Base-by-base conservation (phyloP, 257 asterid species). In the Misopates orontium region DNA sequence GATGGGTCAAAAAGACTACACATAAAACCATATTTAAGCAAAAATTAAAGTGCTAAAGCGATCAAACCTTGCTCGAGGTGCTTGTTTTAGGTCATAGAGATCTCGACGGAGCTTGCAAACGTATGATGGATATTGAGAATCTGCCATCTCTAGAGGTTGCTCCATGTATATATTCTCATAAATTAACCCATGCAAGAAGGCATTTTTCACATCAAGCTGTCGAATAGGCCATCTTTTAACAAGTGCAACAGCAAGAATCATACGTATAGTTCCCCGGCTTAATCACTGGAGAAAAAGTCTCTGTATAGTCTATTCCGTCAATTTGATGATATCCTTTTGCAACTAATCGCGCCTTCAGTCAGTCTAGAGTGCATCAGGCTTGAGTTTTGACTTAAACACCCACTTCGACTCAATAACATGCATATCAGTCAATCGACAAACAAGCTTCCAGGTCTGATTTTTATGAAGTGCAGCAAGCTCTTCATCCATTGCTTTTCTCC, bases 31-130 rank as follows among this genome's bases (percentile, higher is more conserved):
- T 28, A 10, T 0, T 8, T 1, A 19, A 57, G 2, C 4, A 44
- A 23, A 45, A 52, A 63, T n/a, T n/a, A n/a, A n/a, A 0, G 23
- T 8, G 7, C 50, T 57, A 14, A 72, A 50, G 1, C 18, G 4
- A 5, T 23, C 42, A 45, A 50, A 72, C 72, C 77, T 65, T 7
- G 73, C 65, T 1, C 65, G 45, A 4, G 65, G 69, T 10, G 60
- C 73, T 40, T 73, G 54, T 22, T 66, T 66, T 1, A 66, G 63
- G 1, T 64, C 77, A 17, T 66, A 72, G 1, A 72, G 8, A 4
- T 67, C 65, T 4, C 32, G 28, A 0, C 24, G 21, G 12, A 66
- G 53, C 42, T 59, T 48, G 18, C 56, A 67, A 1, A 73, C 73
- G 66, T 59, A 42, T 17, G 25, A 4, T 4, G 69, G 77, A 52